phyloP scores from a whole-genome alignment of 2,329 filamentous ascomycete genomes.

The Fusarium tjaetaba region DNA sequence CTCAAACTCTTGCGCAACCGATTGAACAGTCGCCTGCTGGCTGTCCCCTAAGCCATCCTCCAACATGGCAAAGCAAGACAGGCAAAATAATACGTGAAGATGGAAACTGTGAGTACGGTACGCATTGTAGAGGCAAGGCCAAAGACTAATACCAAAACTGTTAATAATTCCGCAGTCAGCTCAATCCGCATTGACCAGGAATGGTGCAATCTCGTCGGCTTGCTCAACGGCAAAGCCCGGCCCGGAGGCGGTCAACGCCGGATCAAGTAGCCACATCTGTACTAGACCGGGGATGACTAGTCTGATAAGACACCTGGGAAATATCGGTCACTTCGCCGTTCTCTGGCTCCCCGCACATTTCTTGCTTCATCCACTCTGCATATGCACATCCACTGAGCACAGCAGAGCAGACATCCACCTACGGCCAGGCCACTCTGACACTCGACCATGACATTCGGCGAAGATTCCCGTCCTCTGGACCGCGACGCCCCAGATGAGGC shows the following conservation, averaged over 20 bases:
- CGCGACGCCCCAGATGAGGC: background rate
- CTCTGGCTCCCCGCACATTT: constrained; percentile 1
- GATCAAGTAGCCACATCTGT: background rate
- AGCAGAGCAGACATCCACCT: background rate
- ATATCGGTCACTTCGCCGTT: constrained; percentile 21
- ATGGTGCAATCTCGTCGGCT: background rate
- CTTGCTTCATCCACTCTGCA: constrained; percentile 13
- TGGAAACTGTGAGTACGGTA: background rate
- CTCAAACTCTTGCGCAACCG: background rate
- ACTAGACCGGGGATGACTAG: background rate
- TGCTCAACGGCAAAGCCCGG: background rate
- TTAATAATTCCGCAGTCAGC: background rate
- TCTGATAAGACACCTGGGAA: background rate
- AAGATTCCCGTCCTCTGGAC: constrained; percentile 14
- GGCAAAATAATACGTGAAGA: background rate
- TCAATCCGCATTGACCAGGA: background rate
- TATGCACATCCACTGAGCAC: background rate
- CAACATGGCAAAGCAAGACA: background rate
- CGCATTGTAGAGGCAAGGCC: background rate
- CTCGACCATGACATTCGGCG: constrained; percentile 3
- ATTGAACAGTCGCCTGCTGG: background rate
- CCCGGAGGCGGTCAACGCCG: constrained; percentile 4
- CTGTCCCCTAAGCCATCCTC: background rate
- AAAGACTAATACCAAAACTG: constrained; percentile 14
- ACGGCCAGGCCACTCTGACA: background rate